Base-by-base conservation (phyloP, 805 yeast species). In the Barnettozyma californica region DNA sequence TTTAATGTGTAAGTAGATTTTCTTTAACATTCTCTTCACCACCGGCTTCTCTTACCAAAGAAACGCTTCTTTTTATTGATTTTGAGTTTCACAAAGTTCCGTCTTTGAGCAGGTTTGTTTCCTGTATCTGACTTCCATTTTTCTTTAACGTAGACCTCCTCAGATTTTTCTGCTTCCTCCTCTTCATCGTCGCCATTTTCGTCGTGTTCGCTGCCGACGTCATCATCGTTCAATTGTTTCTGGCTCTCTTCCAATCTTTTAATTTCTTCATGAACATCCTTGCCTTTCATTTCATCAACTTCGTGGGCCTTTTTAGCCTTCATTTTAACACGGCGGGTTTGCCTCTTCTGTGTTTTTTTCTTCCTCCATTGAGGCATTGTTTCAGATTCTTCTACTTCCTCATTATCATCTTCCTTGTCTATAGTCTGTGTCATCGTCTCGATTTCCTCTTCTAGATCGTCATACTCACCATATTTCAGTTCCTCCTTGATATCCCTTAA, bases 61-160 rank as follows among this genome's bases (percentile, higher is more conserved):
- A 70, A 71, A 21, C 64, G 61, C 46, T 64, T 66, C n/a, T 70
- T 53, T 34, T 75, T 60, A 11, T 75, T 73, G 41, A 81, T 69
- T 59, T 78, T 80, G 45, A 76, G 64, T 48, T 81, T 65, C 54
- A 76, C 76, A 64, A 69, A 81, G 58, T 81, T 81, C 9, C 44
- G 41, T 25, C 58, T 46, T 3, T 51, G 36, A 20, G 38, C 38
- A 9, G 57, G 45, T 42, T 49, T 55, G 63, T 67, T 50, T 76
- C 76, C 20, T 72, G 70, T 33, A 58, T 53, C 46, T 58, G 55
- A 48, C 29, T 64, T 52, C 59, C 64, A 29, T 8, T 19, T 54
- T 10, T 45, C 37, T n/a, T 45, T 48, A 11, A 51, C 53, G 25
- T 48, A 55, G 6, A 50, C 59, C 6, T 52, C 49, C 14, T 51